Percentiles rank a stretch among this genome's conserved stretches.
Evolutionary conservation across 495 filamentous ascomycete species (phyloP).

Genomic region (Penicillium paradoxum): DNA sequence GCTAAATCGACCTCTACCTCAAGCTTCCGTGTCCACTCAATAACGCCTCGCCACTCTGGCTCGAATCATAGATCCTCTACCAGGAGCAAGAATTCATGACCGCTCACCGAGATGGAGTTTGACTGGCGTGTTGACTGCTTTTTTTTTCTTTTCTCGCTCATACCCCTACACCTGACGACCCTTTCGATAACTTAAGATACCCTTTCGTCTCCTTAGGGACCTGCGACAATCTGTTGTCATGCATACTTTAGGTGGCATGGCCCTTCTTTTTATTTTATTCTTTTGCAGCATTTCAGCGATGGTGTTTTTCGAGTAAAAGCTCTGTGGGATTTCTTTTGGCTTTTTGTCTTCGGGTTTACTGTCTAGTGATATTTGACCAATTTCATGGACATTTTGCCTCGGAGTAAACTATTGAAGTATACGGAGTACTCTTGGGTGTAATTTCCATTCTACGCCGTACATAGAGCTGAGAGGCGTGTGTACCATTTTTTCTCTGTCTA

Average conservation of each 20-base stretch:
- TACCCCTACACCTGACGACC: background rate
- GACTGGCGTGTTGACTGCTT: background rate
- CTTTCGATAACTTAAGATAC: background rate
- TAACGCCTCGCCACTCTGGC: background rate
- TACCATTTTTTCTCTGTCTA: too few species aligned
- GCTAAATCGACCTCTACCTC: background rate
- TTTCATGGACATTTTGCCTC: too few species aligned
- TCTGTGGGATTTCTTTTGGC: background rate
- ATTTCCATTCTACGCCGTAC: too few species aligned
- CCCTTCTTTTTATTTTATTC: background rate
- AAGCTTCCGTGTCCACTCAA: background rate
- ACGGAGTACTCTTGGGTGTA: too few species aligned
- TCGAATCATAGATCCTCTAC: background rate
- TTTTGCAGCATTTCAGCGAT: slow-evolving; percentile 7
- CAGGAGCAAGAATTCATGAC: background rate
- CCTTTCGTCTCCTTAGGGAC: background rate
- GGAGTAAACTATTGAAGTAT: too few species aligned
- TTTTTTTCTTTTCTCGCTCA: background rate
- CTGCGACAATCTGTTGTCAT: background rate
- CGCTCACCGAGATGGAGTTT: too few species aligned
- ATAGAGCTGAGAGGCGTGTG: too few species aligned
- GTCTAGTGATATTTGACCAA: background rate
- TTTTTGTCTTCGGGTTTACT: background rate
- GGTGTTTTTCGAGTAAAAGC: background rate
- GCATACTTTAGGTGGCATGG: background rate